A percentile compares a stretch with the other conserved stretches of the same genome.
Evolutionary conservation across 2,329 filamentous ascomycete species (phyloP).

Genomic region (Dactylellina leptospora): DNA sequence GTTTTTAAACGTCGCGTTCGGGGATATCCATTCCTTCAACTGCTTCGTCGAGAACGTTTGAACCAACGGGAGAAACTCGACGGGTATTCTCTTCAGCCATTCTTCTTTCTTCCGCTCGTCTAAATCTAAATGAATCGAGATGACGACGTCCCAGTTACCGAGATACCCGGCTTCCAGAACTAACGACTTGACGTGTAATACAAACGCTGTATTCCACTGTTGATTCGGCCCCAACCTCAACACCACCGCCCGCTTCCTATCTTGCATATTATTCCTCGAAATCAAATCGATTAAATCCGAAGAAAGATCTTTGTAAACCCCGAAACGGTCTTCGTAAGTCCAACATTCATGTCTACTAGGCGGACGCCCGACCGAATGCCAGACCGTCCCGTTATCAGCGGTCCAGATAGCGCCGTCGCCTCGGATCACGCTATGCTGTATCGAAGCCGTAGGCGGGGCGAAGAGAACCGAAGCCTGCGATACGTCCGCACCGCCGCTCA

Average conservation of each 20-base stretch:
- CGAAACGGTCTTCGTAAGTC: constrained; percentile 40
- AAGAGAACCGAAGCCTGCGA: background rate
- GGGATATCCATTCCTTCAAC: constrained; percentile 25
- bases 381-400: constrained; percentile 8
- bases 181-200: constrained; percentile 14
- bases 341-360: constrained; percentile 28
- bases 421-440: constrained; percentile 15
- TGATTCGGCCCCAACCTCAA: constrained; percentile 16
- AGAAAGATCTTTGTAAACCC: constrained; percentile 18
- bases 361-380: constrained; percentile 34
- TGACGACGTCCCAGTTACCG: constrained; percentile 19
- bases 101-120: background rate
- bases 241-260: constrained; percentile 20
- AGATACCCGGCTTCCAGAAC: constrained; percentile 44
- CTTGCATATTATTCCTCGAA: constrained; percentile 20
- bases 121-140: constrained; percentile 31
- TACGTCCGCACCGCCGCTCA: background rate
- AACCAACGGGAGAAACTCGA: constrained; percentile 22
- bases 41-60: constrained; percentile 24
- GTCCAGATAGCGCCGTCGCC: constrained; percentile 22
- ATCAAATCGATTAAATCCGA: background rate
- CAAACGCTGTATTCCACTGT: constrained; percentile 20
- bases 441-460: constrained; percentile 6
- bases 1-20: constrained; percentile 16
- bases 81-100: constrained; percentile 21